Evolutionary conservation across 1,139 yeast species (phyloP), one percentile per base, ranked within the genome.

Genomic region (Taiozyma sp.): DNA sequence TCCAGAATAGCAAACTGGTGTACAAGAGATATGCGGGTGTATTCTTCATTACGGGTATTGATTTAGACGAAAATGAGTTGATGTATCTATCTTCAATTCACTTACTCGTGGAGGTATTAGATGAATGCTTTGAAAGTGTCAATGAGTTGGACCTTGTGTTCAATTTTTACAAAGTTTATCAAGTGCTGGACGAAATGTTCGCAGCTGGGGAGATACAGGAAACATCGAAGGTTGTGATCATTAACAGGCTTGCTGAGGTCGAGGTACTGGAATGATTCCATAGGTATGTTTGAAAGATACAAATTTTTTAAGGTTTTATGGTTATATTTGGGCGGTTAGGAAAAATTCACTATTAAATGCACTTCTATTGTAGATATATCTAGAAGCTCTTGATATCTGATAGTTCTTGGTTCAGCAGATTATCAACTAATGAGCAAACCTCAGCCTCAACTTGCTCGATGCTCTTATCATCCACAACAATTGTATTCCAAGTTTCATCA

Each of bases 1-100:
- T 85, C 63, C 85, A 86, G 43, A 81, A 76, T 40, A 68, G 74
- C 57, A 88, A 88, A 65, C 73, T 93, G 52, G 92, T 93, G 2
- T 93, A 93, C 66, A 75, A 96, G 58, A 73, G 97, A 54, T 93
- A 92, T 65, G 97, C 97, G 2, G 99, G 99, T 9, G 71, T 93
- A 19, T 92, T 84, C 68, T 91, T 93, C 65, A 82, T 92, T 29
- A 79, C 87, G 52, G 87, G 95, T 50, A 82, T 91, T 13, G 96
- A 87, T 58, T 69, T 80, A 36, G 71, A 72, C 14, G 97, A 91
- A 64, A 85, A 85, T 63, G 97, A 92, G 65, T 76, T 93, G 56
- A 81, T 85, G 51, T 87, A 87, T 64, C 73, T 93, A 51, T 96
- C 93, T 58, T 83, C 90, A 34, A 81, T 93, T 38, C 99, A 93